Conservation (phyloP, 768 basidiomycete genomes). For the Hydnum rufescens region DNA sequence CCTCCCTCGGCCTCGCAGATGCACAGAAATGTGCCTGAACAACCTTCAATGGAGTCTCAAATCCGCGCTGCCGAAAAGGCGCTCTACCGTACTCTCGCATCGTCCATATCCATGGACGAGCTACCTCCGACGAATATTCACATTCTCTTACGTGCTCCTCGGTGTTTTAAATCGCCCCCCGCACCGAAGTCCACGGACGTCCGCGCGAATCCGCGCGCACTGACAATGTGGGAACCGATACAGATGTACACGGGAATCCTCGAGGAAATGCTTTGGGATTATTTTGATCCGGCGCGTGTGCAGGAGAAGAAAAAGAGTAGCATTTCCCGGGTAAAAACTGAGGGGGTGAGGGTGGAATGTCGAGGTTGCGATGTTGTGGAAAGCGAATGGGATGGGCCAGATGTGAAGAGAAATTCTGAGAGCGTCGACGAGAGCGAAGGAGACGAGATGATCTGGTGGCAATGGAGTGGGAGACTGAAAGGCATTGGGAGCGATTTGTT, state of each 20-base stretch:
- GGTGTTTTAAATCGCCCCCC: constrained; percentile 9
- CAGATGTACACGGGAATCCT: constrained; percentile 3
- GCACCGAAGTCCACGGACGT: too few species aligned
- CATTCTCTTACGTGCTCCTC: constrained; percentile 10
- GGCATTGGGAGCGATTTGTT: neutral
- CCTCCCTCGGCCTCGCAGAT: too few species aligned
- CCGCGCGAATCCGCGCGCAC: too few species aligned
- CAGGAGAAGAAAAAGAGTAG: neutral
- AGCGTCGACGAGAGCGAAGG: neutral
- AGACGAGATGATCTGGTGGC: constrained; percentile 11
- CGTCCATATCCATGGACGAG: neutral
- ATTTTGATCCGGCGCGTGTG: neutral
- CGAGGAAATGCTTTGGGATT: neutral
- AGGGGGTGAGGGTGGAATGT: too few species aligned
- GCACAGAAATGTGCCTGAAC: too few species aligned
- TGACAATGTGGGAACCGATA: constrained; percentile 10
- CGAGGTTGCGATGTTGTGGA: too few species aligned
- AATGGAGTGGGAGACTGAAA: constrained; percentile 6
- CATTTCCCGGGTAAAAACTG: too few species aligned
- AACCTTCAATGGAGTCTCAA: too few species aligned
- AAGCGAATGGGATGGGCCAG: too few species aligned
- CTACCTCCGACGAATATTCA: constrained; percentile 6
- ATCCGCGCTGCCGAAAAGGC: neutral
- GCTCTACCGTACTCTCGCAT: neutral
- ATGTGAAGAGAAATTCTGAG: neutral